A percentile compares a stretch with the other conserved stretches of the same genome.
phyloP scores from a whole-genome alignment of 306 rosid genomes.

The Medicago truncatula region DNA sequence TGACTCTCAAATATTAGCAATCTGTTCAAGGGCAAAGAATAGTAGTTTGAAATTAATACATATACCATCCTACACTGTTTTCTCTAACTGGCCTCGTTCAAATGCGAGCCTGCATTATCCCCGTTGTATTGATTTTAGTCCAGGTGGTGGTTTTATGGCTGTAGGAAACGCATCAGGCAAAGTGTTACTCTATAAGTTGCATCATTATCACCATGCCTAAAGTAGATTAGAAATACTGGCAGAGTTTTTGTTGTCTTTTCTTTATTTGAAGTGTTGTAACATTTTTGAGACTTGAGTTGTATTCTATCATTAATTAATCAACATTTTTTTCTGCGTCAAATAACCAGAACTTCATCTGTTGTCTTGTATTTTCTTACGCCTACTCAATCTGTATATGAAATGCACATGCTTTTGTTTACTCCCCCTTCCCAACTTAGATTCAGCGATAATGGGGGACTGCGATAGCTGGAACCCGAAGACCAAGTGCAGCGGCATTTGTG shows the following conservation, averaged over 20 bases:
- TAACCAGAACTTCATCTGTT: not conserved
- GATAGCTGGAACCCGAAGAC: too few relatives aligned
- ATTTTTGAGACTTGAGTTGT: slow-evolving; percentile 28
- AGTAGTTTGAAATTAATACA: slow-evolving; percentile 78
- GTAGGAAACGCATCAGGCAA: slow-evolving; percentile 78
- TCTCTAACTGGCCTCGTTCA: slow-evolving; percentile 81
- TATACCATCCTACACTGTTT: slow-evolving; percentile 70
- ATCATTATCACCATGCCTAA: slow-evolving; percentile 54
- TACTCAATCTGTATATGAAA: not conserved
- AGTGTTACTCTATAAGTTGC: slow-evolving; percentile 64
- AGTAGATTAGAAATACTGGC: not conserved
- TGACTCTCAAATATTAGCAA: slow-evolving; percentile 47
- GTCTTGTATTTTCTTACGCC: not conserved
- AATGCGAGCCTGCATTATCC: slow-evolving; percentile 64
- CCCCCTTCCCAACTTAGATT: not conserved
- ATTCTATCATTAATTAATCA: slow-evolving; percentile 17
- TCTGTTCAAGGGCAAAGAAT: slow-evolving; percentile 75
- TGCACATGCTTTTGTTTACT: not conserved
- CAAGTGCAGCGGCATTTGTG: too few relatives aligned
- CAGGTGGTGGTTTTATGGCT: slow-evolving; percentile 93
- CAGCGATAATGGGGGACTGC: too few relatives aligned
- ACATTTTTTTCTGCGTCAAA: slow-evolving; percentile 6
- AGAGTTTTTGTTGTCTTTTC: slow-evolving; percentile 9
- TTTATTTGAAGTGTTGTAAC: not conserved
- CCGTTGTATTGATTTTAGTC: slow-evolving; percentile 80